Evolutionary conservation across 2,329 filamentous ascomycete species (phyloP).

Genomic region (Fusarium drepaniforme): DNA sequence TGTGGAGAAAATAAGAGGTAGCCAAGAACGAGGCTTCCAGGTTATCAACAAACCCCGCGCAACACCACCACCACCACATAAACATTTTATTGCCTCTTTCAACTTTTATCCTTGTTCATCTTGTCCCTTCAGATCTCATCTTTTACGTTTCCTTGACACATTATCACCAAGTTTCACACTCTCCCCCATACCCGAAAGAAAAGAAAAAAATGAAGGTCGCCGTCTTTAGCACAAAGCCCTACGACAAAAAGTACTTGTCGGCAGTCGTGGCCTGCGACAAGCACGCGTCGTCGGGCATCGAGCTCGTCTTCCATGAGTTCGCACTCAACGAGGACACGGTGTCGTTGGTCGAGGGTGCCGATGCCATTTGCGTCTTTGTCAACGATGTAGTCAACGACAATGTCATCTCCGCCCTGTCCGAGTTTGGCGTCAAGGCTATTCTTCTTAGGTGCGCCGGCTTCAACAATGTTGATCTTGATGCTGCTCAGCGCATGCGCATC

Average conservation of each 20-base stretch:
- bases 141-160: constrained; percentile 3
- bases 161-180: background rate
- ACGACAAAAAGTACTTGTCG: constrained; percentile 69
- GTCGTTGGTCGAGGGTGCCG: constrained; percentile 62
- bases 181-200: background rate
- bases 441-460: constrained; percentile 76
- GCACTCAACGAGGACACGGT: constrained; percentile 68
- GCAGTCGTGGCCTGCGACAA: constrained; percentile 51
- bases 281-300: constrained; percentile 52
- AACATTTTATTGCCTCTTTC: background rate
- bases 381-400: constrained; percentile 68
- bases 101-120: constrained; percentile 3
- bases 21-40: constrained; percentile 27
- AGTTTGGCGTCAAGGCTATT: constrained; percentile 66
- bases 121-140: background rate
- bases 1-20: constrained; percentile 39
- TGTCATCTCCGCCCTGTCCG: constrained; percentile 64
- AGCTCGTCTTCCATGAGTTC: constrained; percentile 70
- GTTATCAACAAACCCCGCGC: constrained; percentile 33
- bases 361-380: constrained; percentile 76
- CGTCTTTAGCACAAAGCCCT: constrained; percentile 74
- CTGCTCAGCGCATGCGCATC: constrained; percentile 66
- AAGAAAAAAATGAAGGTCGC: constrained; percentile 66
- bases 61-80: background rate
- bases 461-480: constrained; percentile 74